Evolutionary conservation across 768 basidiomycete genomes (phyloP), one percentile per base, ranked within the genome.

Genomic region (Leccinellum rugosiceps): DNA sequence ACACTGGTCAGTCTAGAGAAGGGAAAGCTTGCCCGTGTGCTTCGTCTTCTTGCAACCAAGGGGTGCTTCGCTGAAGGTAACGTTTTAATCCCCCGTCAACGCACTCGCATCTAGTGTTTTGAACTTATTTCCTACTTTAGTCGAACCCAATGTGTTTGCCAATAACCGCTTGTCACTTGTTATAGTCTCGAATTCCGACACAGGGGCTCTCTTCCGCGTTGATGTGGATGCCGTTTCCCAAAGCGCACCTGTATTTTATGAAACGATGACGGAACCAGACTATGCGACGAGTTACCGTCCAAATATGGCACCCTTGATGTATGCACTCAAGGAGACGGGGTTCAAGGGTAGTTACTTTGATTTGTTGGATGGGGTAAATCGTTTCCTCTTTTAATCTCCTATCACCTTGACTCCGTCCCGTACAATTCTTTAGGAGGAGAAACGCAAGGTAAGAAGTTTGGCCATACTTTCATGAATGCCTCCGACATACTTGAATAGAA

Each of bases 91-190:
- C 30, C 46, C 7, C 17, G 10, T 7, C 19, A 3, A n/a, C 10
- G 19, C 28, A 30, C 47, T 55, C 28, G 21, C 23, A 52, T 56
- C 17, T 8, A 10, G 2, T 30, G 32, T n/a, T 28, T 25, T 25
- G 17, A 4, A 35, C 54, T 56, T 2, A 44, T 32, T 3, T 14
- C 7, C 47, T 1, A 28, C n/a, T 31, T 32, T 15, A 69, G 72
- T 75, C 9, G 53, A 61, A 6, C 63, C 61, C 6, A 63, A 72
- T 19, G 53, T 54, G 0, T 74, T 70, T 57, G 66, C 71, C 13
- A 74, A 74, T 50, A 75, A 70, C 44, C 74, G 71, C 17, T 59
- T 74, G 21, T 74, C 74, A 3, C 63, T 71, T 13, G 47, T 65
- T 2, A 63, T 68, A 6, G 60, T 53, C 50, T 63, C 65, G n/a